Evolutionary conservation across 2,329 filamentous ascomycete genomes (phyloP).

Genomic region (Curvularia hawaiiensis): DNA sequence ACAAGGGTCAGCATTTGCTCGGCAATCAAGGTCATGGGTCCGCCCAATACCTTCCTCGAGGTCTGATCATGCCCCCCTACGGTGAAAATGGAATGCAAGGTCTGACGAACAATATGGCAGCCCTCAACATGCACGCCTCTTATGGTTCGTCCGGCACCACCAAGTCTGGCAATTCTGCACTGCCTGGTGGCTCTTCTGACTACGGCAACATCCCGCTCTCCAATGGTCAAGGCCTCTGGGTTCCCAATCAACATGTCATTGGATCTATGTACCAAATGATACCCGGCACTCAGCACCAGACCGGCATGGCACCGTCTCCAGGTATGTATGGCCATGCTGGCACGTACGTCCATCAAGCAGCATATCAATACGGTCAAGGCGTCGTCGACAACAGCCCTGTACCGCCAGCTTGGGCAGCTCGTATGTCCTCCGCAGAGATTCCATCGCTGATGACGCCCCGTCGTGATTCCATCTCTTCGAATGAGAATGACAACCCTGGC

Average conservation of each 20-base stretch:
- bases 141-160: conserved; percentile 40
- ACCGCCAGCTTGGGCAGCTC: conserved; percentile 52
- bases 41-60: conserved; percentile 44
- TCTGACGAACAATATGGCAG: conserved; percentile 44
- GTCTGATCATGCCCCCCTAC: conserved; percentile 41
- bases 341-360: conserved; percentile 51
- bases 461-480: conserved; percentile 58
- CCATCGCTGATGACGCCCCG: conserved; percentile 58
- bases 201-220: conserved; percentile 41
- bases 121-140: conserved; percentile 43
- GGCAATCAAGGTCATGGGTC: conserved; percentile 37
- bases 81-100: conserved; percentile 39
- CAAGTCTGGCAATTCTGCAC: conserved; percentile 40
- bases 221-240: conserved; percentile 47
- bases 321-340: conserved; percentile 54
- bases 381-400: conserved; percentile 54
- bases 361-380: conserved; percentile 53
- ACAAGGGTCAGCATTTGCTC: conserved; percentile 43
- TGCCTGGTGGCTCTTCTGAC: conserved; percentile 42
- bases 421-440: conserved; percentile 54
- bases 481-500: conserved; percentile 58
- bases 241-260: conserved; percentile 45
- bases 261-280: conserved; percentile 44
- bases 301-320: conserved; percentile 40
- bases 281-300: conserved; percentile 39